phyloP scores from a whole-genome alignment of 225 moss, liverwort and hornwort genomes.

The Bryoerythrophyllum caledonicum region DNA sequence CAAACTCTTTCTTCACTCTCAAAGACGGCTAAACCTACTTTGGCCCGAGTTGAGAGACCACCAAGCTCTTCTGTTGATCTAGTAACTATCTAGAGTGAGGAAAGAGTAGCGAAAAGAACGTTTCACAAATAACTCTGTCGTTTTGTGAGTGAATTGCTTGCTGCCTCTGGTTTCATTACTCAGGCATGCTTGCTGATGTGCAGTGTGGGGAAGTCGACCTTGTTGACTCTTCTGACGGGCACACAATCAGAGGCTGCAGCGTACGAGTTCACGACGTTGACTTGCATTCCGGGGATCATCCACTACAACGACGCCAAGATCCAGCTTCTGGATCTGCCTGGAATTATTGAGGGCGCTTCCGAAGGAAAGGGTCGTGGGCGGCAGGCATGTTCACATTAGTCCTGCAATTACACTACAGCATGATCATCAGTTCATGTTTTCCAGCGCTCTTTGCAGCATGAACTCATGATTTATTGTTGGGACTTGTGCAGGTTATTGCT shows the following conservation, averaged over 20 bases:
- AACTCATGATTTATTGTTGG: slow-evolving; percentile 14
- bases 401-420: slow-evolving; percentile 8
- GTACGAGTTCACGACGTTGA: slow-evolving; percentile 98
- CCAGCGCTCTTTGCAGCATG: slow-evolving; percentile 4
- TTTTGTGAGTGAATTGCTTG: background rate
- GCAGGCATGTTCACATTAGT: slow-evolving; percentile 53
- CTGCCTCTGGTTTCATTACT: slow-evolving; percentile 22
- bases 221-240: slow-evolving; percentile 92
- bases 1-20: too few species aligned
- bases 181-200: slow-evolving; percentile 25
- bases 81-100: too few species aligned
- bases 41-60: too few species aligned
- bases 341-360: slow-evolving; percentile 99
- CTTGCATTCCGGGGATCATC: slow-evolving; percentile 98
- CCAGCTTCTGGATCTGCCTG: slow-evolving; percentile 98
- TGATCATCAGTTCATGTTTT: background rate
- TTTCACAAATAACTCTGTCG: too few species aligned
- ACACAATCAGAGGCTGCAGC: slow-evolving; percentile 99
- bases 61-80: too few species aligned
- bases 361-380: slow-evolving; percentile 99
- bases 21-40: too few species aligned
- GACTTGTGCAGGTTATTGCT: slow-evolving; percentile 84
- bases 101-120: too few species aligned
- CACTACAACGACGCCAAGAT: slow-evolving; percentile 99
- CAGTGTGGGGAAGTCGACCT: slow-evolving; percentile 98